Percentiles rank a stretch among this genome's conserved stretches.
These are phyloP conservation scores for Penicillium brevicompactum DNA, from an alignment of 2,329 filamentous ascomycete genomes.

Conservation along the genomic window DNA sequence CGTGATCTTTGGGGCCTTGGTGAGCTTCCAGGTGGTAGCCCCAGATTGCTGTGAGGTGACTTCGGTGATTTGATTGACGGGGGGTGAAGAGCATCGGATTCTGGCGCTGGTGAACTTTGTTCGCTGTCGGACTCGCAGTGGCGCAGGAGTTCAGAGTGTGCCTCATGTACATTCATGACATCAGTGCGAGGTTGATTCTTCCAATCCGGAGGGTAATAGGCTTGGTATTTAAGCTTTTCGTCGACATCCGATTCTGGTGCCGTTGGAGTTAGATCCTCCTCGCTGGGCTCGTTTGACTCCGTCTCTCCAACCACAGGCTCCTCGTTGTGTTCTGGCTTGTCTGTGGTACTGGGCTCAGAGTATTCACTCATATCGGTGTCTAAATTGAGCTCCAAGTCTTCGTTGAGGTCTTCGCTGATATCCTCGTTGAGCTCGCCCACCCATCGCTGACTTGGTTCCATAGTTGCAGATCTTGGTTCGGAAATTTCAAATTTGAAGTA, in stretches of 20 bases:
- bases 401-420: background rate
- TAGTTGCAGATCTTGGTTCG: background rate
- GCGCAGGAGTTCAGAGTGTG: conserved; percentile 34
- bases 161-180: conserved; percentile 36
- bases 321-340: background rate
- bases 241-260: background rate
- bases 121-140: conserved; percentile 27
- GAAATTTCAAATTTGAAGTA: conserved; percentile 27
- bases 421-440: background rate
- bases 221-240: conserved; percentile 13
- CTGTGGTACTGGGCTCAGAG: background rate
- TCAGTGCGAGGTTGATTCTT: conserved; percentile 9
- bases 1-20: conserved; percentile 32
- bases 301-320: background rate
- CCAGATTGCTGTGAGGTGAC: background rate
- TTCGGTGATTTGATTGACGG: conserved; percentile 11
- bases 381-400: background rate
- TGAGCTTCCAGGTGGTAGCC: conserved; percentile 16
- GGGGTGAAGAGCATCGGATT: conserved; percentile 7
- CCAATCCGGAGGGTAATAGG: conserved; percentile 20
- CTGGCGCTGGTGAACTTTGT: conserved; percentile 9
- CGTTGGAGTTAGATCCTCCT: background rate
- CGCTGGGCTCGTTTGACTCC: background rate
- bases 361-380: background rate
- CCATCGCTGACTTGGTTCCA: background rate